Conservation (phyloP, 2,329 filamentous ascomycete genomes). For the Fusarium anguioides region DNA sequence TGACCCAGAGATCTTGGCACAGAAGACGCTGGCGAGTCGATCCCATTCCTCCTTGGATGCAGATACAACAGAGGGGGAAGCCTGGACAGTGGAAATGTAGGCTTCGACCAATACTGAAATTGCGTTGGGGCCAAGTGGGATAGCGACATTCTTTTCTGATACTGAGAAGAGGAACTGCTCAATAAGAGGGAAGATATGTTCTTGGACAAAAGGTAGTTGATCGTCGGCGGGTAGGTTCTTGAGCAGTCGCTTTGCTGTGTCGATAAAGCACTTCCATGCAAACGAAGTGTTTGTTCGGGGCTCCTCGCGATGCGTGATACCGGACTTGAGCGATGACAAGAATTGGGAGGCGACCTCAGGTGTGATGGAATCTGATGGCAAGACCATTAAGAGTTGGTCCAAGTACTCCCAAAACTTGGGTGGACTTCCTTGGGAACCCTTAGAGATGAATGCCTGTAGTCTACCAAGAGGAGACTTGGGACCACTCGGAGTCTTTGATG, state of each 20-base stretch:
- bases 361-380: conserved; percentile 61
- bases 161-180: conserved; percentile 64
- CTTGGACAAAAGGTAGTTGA: conserved; percentile 58
- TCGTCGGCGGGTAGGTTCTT: conserved; percentile 58
- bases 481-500: conserved; percentile 54
- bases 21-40: conserved; percentile 69
- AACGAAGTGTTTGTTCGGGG: conserved; percentile 72
- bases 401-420: conserved; percentile 79
- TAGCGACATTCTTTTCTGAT: conserved; percentile 51
- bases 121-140: conserved; percentile 50
- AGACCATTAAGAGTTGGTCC: conserved; percentile 68
- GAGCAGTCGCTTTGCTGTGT: conserved; percentile 67
- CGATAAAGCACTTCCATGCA: conserved; percentile 82
- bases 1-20: conserved; percentile 76
- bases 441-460: conserved; percentile 79
- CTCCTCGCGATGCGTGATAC: conserved; percentile 80
- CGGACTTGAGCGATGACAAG: conserved; percentile 74
- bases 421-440: conserved; percentile 83
- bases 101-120: conserved; percentile 59
- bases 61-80: conserved; percentile 56
- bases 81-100: conserved; percentile 57
- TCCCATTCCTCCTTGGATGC: conserved; percentile 71
- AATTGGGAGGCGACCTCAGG: conserved; percentile 68
- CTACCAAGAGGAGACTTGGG: conserved; percentile 66
- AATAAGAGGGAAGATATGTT: conserved; percentile 65